Evolutionary conservation across 2,329 filamentous ascomycete species (phyloP).

Genomic region (Zarea fungicola): DNA sequence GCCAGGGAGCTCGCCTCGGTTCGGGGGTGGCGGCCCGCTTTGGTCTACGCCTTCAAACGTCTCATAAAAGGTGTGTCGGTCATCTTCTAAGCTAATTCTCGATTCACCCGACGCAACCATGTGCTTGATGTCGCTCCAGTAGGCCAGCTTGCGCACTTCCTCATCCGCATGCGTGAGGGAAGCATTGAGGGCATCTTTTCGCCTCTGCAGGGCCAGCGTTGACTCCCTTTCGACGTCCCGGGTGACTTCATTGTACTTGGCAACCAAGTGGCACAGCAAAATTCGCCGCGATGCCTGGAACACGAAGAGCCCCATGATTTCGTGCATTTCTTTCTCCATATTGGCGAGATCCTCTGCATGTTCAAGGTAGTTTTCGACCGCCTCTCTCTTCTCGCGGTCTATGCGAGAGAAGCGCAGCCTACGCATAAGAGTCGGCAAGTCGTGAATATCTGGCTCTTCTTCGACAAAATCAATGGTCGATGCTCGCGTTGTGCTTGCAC

Average conservation of each 20-base stretch:
- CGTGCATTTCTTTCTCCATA: constrained; percentile 70
- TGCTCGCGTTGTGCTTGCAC: constrained; percentile 31
- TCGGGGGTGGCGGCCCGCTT: constrained; percentile 42
- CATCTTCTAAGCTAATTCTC: constrained; percentile 36
- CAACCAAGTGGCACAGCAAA: constrained; percentile 19
- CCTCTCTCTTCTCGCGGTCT: constrained; percentile 86
- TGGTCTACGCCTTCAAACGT: constrained; percentile 49
- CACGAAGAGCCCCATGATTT: constrained; percentile 80
- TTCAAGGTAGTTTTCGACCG: constrained; percentile 74
- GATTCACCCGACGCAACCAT: constrained; percentile 54
- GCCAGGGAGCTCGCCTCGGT: constrained; percentile 21
- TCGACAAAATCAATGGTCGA: constrained; percentile 42
- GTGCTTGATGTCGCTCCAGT: constrained; percentile 78
- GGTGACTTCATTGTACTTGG: constrained; percentile 10
- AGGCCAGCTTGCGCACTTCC: constrained; percentile 75
- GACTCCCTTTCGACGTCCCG: not conserved
- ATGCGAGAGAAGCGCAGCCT: constrained; percentile 67
- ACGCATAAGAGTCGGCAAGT: constrained; percentile 64
- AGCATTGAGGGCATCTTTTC: constrained; percentile 64
- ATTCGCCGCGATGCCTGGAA: constrained; percentile 84
- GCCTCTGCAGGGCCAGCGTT: constrained; percentile 20
- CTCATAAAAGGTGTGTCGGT: constrained; percentile 29
- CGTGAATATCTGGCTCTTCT: constrained; percentile 53
- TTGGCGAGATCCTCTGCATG: constrained; percentile 73
- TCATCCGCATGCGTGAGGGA: constrained; percentile 73